These are phyloP conservation scores for Penicillium paneum DNA, from an alignment of 2,329 filamentous ascomycete genomes.

Conservation along the genomic window DNA sequence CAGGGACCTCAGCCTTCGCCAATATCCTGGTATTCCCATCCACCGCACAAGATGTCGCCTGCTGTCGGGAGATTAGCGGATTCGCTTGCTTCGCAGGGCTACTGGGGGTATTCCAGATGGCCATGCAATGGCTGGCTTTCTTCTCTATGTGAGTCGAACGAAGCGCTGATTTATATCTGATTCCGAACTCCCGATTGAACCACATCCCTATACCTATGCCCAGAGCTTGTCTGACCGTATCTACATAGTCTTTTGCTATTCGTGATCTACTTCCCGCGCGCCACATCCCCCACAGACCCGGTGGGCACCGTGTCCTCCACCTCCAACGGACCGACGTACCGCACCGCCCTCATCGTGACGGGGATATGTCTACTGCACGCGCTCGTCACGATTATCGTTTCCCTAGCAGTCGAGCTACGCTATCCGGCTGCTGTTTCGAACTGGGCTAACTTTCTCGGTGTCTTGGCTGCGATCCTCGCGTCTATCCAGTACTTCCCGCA, in stretches of 20 bases:
- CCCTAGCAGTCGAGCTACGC: slow-evolving; percentile 63
- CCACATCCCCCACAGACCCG: slow-evolving; percentile 49
- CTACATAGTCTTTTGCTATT: slow-evolving; percentile 76
- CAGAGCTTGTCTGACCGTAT: background rate
- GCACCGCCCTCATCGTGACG: slow-evolving; percentile 74
- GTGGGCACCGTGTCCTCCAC: slow-evolving; percentile 34
- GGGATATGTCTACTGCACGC: slow-evolving; percentile 71
- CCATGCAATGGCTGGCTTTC: slow-evolving; percentile 88
- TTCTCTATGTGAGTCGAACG: slow-evolving; percentile 70
- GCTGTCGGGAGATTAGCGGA: slow-evolving; percentile 75
- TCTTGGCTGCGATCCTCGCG: slow-evolving; percentile 74
- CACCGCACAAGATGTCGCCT: slow-evolving; percentile 77
- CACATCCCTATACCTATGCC: background rate
- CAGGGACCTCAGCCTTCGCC: slow-evolving; percentile 80
- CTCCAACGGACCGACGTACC: slow-evolving; percentile 62
- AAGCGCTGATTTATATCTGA: background rate
- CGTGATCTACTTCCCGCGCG: slow-evolving; percentile 83
- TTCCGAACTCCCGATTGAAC: background rate
- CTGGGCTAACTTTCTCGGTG: slow-evolving; percentile 84
- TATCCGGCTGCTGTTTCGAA: slow-evolving; percentile 62
- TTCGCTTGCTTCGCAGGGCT: slow-evolving; percentile 83
- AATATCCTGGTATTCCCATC: slow-evolving; percentile 88
- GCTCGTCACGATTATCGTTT: slow-evolving; percentile 62
- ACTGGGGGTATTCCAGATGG: slow-evolving; percentile 86
- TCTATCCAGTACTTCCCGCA: slow-evolving; percentile 92